Evolutionary conservation across 2,329 filamentous ascomycete genomes (phyloP), one percentile per base, ranked within the genome.

Genomic region (Celoporthe dispersa): DNA sequence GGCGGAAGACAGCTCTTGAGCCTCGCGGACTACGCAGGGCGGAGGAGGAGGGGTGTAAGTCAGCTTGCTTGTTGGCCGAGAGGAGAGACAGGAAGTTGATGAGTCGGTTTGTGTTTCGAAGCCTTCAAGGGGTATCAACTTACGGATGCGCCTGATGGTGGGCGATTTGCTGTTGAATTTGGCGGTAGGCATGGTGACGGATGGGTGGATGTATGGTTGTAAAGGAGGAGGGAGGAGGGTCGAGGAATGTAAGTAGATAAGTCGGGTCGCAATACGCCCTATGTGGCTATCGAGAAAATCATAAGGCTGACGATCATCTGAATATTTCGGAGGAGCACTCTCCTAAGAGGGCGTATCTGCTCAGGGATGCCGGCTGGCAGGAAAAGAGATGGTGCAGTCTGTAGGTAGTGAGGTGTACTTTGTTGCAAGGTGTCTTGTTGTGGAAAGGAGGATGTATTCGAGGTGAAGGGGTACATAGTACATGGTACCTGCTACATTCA

Each of bases 141-240:
- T 85, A 93, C 92, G 85, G 79, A 97, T 96, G 78, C 93, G 92
- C 81, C 92, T 91, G 78, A 96, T 93, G 37, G 93, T 95, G 59
- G 93, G 92, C 73, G 91, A 94, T 78, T 93, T 94, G 75, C 90
- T 88, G 79, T 91, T 93, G 83, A 92, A 81, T 74, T 84, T 83
- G 55, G 80, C 75, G 3, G 81, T 81, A 57, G 82, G 78, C 82
- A 84, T 85, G 71, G 60, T 79, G 71, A 71, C 55, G 57, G 4
- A 48, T 35, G 64, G 22, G 35, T 44, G 7, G 57, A 64, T 39
- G 33, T n/a, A 65, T 2, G 25, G 39, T 48, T 48, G 22, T n/a
- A n/a, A 48, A 48, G 19, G 41, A 19, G 19, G 41, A 48, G 41
- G 44, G 44, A n/a, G 22, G 44, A 22, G 48, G 31, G 31, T 12